Evolutionary conservation across 192 early-diverging fungal genomes (phyloP), one percentile per base, ranked within the genome.

Genomic region (Cladochytrium replicatum): DNA sequence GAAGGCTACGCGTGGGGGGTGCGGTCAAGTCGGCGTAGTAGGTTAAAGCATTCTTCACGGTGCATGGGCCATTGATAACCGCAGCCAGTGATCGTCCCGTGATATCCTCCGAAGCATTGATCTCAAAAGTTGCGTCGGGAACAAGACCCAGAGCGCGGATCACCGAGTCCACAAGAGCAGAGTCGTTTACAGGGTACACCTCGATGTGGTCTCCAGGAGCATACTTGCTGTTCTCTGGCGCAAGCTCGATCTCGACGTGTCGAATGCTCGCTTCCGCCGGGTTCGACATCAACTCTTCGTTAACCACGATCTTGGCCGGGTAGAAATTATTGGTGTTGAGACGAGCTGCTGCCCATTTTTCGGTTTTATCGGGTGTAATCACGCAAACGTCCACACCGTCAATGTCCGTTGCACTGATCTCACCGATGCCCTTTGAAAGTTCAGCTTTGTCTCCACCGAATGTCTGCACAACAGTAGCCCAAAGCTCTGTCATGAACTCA

Each of bases 121-220:
- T 46, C 39, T 66, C 64, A 41, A 74, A 77, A 4, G 66, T 63
- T 13, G 64, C 62, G 37, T 77, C 74, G n/a, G 76, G 67, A 15
- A 66, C 55, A 17, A 75, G 41, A 1, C 70, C 71, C 24, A 74
- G 25, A 15, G 41, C 61, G 28, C 63, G 31, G 1, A 67, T 71
- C 43, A 68, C 52, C n/a, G 54, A 15, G 34, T 71, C 65, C 15
- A 67, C 69, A 5, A 69, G 31, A n/a, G 29, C 48, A 6, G 24
- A 21, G 7, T 55, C 48, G 30, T 77, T 73, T 26, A 60, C 43
- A 2, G 74, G 74, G 41, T 51, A 52, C 1, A 77, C 60, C 52
- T 77, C 74, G n/a, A 77, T 44, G 34, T 77, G 74, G 53, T 77
- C 74, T 24, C 74, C 74, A 28, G 74, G 63, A 23, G 60, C 32